Base-by-base conservation (phyloP, 345 rosid genomes). In the Populus tremula region DNA sequence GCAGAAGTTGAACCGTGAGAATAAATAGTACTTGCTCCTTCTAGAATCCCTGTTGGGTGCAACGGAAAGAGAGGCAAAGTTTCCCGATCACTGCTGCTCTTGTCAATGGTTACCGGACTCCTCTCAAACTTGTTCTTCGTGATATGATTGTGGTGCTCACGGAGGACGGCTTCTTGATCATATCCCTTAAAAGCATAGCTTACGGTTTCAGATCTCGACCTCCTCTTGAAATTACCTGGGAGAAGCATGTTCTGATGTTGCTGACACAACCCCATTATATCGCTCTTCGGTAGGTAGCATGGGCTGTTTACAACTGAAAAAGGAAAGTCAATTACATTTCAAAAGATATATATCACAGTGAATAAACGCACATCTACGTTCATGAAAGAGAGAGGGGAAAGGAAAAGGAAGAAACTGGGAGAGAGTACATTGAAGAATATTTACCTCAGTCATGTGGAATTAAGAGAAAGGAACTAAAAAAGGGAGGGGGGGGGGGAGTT, bases 51-150 rank as follows among this genome's bases (percentile, higher is more conserved):
- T 0, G 89, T 84, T 29, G 92, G 94, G 50, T 87, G 92, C 80
- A 89, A 71, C 35, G 92, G 94, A 39, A 90, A 90, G 39, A 89
- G 84, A 39, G 83, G 71, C 83, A 90, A 47, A 0, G 92, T 87
- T 67, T 84, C 86, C 45, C 74, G 87, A 66, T 71, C 70, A 35
- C 23, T 33, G 8, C 13, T 10, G 61, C 63, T 39, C 41, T 64
- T 61, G 43, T 38, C 18, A 3, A 31, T 49, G 31, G 20, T 8
- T 5, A 38, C 14, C 53, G 3, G 18, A 25, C 6, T 9, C 31
- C 17, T 63, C 10, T 43, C 36, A 3, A 27, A 54, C 47, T 47
- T 78, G 4, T 54, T 43, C 74, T 38, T 68, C 74, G 23, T 36
- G 25, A 71, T 6, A 62, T 5, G 5, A 23, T 29, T 41, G 68